Conservation (phyloP, 805 yeast species). For the Ogataea glucozyma region DNA sequence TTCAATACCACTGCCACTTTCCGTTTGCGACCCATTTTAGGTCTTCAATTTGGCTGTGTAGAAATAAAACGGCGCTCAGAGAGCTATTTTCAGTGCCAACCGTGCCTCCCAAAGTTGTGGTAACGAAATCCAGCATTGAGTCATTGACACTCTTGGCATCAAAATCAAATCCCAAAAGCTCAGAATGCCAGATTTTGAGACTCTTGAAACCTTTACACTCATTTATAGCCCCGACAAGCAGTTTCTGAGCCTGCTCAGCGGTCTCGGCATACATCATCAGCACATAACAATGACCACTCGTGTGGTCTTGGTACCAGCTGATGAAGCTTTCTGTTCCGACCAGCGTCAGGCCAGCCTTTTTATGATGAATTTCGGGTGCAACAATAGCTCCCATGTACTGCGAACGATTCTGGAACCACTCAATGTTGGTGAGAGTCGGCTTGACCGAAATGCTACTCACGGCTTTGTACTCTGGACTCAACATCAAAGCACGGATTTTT, state of each 20-base stretch:
- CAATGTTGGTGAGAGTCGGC: slow-evolving; percentile 37
- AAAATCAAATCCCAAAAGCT: slow-evolving; percentile 15
- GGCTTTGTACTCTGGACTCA: neutral
- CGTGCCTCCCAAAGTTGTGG: slow-evolving; percentile 16
- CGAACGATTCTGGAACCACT: slow-evolving; percentile 46
- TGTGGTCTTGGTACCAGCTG: slow-evolving; percentile 44
- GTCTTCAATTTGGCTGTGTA: slow-evolving; percentile 12
- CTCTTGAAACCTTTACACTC: slow-evolving; percentile 18
- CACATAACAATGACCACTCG: slow-evolving; percentile 15
- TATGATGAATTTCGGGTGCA: slow-evolving; percentile 6
- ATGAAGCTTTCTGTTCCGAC: slow-evolving; percentile 34
- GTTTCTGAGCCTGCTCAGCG: slow-evolving; percentile 10
- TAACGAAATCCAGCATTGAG: slow-evolving; percentile 14
- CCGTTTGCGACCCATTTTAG: slow-evolving; percentile 30
- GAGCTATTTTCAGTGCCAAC: slow-evolving; percentile 22
- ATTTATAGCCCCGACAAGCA: slow-evolving; percentile 16
- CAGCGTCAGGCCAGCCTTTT: slow-evolving; percentile 15
- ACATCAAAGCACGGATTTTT: slow-evolving; percentile 6
- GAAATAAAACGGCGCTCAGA: slow-evolving; percentile 23
- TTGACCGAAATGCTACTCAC: slow-evolving; percentile 33
- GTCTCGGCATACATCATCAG: slow-evolving; percentile 23
- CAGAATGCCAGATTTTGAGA: slow-evolving; percentile 30
- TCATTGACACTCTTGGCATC: neutral
- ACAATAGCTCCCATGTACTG: slow-evolving; percentile 16
- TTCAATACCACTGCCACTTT: slow-evolving; percentile 32